phyloP scores from a whole-genome alignment of 495 filamentous ascomycete genomes.

The Neurospora terricola region DNA sequence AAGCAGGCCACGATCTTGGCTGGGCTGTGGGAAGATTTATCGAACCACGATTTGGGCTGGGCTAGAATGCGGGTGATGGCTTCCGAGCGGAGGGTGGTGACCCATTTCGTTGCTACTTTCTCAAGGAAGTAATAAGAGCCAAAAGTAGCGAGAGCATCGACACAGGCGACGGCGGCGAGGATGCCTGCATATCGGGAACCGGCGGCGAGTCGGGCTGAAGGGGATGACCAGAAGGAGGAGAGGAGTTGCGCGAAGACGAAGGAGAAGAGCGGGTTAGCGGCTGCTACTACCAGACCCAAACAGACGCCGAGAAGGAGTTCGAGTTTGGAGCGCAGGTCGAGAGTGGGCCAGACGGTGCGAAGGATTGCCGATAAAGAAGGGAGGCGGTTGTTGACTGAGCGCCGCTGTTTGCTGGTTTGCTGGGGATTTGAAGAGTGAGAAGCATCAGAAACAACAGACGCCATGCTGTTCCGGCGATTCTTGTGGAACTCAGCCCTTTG shows the following conservation, averaged over 20 bases:
- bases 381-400: conserved; percentile 1
- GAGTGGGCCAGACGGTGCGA: conserved; percentile 58
- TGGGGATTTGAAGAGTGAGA: background rate
- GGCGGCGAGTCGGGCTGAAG: conserved; percentile 28
- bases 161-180: conserved; percentile 57
- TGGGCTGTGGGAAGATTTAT: conserved; percentile 54
- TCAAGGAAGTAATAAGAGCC: conserved; percentile 63
- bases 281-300: conserved; percentile 53
- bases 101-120: conserved; percentile 65
- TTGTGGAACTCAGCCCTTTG: background rate
- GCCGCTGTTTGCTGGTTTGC: conserved; percentile 2
- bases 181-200: conserved; percentile 58
- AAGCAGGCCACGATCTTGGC: conserved; percentile 56
- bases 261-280: conserved; percentile 67
- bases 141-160: conserved; percentile 56
- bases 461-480: background rate
- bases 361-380: conserved; percentile 52
- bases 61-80: conserved; percentile 61
- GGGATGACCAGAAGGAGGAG: conserved; percentile 50
- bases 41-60: conserved; percentile 83
- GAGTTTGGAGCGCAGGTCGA: conserved; percentile 41
- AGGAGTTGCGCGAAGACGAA: conserved; percentile 69
- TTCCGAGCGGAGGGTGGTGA: conserved; percentile 57
- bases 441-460: background rate
- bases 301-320: conserved; percentile 52